Evolutionary conservation across 345 rosid species (phyloP), one percentile per base, ranked within the genome.

Genomic region (Gossypium stocksii): DNA sequence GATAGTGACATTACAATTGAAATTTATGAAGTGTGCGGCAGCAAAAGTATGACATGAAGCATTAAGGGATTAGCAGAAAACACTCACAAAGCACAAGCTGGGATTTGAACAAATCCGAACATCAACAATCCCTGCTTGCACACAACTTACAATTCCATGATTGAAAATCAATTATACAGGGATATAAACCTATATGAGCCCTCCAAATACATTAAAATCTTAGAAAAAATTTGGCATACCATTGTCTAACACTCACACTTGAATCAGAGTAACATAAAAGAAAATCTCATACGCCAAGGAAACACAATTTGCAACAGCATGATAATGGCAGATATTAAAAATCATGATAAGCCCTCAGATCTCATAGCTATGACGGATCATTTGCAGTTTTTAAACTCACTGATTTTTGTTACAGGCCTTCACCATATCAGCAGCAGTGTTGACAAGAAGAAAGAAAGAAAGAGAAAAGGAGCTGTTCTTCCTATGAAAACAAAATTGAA

Each of bases 341-440:
- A 20, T 20, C 53, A 44, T 27, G 67, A 20, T 19, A 58, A 23
- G 74, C 74, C 82, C 77, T 80, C 79, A 80, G 77, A 80, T 76
- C 77, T 72, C 77, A 80, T 73, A 68, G 75, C 68, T 52, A 69
- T 46, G 14, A 23, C 25, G 0, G 71, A 60, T 77, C 83, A 80
- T 73, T 53, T 62, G 46, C 38, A 63, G 76, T 56, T 45, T 12
- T 45, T 34, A 34, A 67, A 56, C 63, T 16, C 56, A 56, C 3
- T 65, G 56, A 54, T 66, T 71, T 75, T 57, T 63, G 6, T 65
- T 13, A 64, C 7, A 62, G 75, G 73, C 73, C 73, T 58, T 65
- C 58, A 51, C 59, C 7, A 69, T 1, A 69, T 27, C 45, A 51
- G 9, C 45, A 64, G 7, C 23, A 4, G 1, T 41, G 23, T 17